A percentile compares a stretch with the other conserved stretches of the same genome.
Evolutionary conservation across 2,329 filamentous ascomycete genomes (phyloP).

Genomic region (Cordyceps militaris): DNA sequence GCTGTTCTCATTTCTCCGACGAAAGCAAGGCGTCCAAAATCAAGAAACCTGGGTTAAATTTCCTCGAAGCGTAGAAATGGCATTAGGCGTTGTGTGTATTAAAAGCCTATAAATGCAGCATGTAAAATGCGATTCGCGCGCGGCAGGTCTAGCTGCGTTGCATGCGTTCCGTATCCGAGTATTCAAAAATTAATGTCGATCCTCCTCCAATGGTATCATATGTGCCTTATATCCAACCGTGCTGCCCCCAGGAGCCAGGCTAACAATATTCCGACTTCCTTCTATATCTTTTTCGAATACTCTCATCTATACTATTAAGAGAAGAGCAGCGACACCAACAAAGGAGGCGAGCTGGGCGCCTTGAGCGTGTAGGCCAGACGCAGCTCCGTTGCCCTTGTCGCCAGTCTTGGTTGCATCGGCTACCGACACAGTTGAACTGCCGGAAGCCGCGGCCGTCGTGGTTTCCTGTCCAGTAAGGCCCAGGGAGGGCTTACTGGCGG

Average conservation of each 20-base stretch:
- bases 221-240: constrained; percentile 5
- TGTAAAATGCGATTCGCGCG: not conserved
- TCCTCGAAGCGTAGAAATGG: no score
- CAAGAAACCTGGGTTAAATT: not conserved
- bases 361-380: not conserved
- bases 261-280: not conserved
- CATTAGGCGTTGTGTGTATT: not conserved
- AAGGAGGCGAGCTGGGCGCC: not conserved
- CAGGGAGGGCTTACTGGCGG: constrained; percentile 7
- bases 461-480: constrained; percentile 20
- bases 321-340: not conserved
- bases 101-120: constrained; percentile 8
- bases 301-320: not conserved
- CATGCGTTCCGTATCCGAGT: not conserved
- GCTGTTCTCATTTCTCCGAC: not conserved
- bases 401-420: constrained; percentile 3
- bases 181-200: not conserved
- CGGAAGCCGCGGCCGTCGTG: not conserved
- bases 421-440: not conserved
- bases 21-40: not conserved
- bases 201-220: constrained; percentile 7
- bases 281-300: not conserved
- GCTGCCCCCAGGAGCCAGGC: not conserved
- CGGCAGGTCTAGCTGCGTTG: not conserved
- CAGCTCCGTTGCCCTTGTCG: constrained; percentile 6